Evolutionary conservation across 805 yeast species (phyloP), one percentile per base, ranked within the genome.

Genomic region (Teunomyces kruisii): DNA sequence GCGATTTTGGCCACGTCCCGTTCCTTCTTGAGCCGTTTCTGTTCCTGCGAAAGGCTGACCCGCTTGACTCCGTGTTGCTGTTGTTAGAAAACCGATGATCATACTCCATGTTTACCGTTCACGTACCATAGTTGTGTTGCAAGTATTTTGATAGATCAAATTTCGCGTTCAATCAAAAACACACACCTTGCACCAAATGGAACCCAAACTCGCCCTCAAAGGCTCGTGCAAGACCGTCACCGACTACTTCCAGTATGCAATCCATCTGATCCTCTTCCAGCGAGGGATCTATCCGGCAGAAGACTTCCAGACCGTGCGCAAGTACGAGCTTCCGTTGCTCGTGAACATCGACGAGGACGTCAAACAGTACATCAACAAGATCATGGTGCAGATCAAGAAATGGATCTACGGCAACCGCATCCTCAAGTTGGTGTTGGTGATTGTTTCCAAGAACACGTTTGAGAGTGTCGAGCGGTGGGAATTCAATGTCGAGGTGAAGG

Each of bases 241-340:
- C 0, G 97, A 89, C 64, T 89, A 87, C 65, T 88, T 91, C 56
- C 86, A 88, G 55, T 88, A 81, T 60, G 79, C 92, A 43, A 83
- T 91, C 43, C 85, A 88, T 58, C 80, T 84, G 39, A 87, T 91
- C 19, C 75, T 92, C 4, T 91, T 85, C 61, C 97, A 92, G 62
- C 70, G 98, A 42, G 96, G 96, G 0, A 83, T 91, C 14, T 91
- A 91, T 56, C 96, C 96, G 0, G 75, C 87, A 3, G 95, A 87
- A 50, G 96, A 89, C 59, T 91, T 92, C 64, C 76, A 76, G 42
- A 74, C 83, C 1, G 89, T 88, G 2, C 76, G 79, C 54, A 89
- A 88, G 59, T 92, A 88, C 64, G 96, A 88, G 15, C 64, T 91
- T 44, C 85, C 83, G 45, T 66, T 91, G 65, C 70, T 91, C 35